Base-by-base conservation (phyloP, 768 basidiomycete genomes). In the Daedaleopsis sinensis region DNA sequence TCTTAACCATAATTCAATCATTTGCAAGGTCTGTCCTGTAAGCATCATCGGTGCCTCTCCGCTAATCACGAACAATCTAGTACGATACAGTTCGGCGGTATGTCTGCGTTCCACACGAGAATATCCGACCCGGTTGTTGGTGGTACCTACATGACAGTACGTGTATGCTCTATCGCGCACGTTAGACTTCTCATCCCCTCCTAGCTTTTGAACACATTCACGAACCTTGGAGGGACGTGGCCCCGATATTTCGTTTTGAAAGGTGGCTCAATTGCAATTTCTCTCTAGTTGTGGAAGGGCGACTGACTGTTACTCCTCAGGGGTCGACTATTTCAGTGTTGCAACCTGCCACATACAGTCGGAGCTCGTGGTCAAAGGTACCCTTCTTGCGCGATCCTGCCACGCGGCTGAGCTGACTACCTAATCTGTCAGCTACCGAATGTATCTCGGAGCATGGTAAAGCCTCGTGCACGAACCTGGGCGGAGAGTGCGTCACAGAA, bases 141-240 rank as follows among this genome's bases (percentile, higher is more conserved):
- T 32, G 97, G 97, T 53, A 99, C 97, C 0, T 99, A 99, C 74
- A 99, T 99, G 97, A 99, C 97, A 13, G 96, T 95, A 68, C 64
- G 87, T 76, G 47, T 11, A 23, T 27, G 23, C 8, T 21, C 1
- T 21, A 2, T 23, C 47, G 11, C 13, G 19, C 19, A 15, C 13
- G 23, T 24, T 2, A 8, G 11, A 47, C 12, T 46, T 23, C 53
- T 66, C 16, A 67, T 23, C 1, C 19, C 32, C 8, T 5, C 23
- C 16, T 68, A 98, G 94, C 79, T 99, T 13, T 76, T 99, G 46
- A 98, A 98, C 73, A 99, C 97, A 16, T 94, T 97, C 67, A 86
- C 90, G 18, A 99, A 99, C 73, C 84, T 99, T 67, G 97, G 97
- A 46, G 97, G 97, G 21, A 99, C 97, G 4, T 98, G 97, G 96